These are phyloP conservation scores for Coccomyxa sp. DNA, from an alignment of 139 green algal species.

Conservation along the genomic window DNA sequence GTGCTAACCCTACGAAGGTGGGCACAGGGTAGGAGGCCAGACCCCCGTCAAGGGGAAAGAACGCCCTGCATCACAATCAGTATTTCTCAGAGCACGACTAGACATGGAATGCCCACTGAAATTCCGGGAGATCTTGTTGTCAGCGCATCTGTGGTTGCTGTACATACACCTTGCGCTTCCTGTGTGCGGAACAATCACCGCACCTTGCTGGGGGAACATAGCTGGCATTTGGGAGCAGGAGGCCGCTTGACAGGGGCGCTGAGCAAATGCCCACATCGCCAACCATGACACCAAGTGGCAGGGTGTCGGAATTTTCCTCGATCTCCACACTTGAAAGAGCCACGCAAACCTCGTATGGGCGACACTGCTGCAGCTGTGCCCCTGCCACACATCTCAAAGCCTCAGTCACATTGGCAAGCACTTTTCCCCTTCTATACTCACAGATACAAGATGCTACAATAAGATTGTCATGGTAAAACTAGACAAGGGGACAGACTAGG, in stretches of 20 bases:
- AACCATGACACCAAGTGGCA: not conserved
- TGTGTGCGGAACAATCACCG: not conserved
- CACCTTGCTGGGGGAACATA: not conserved
- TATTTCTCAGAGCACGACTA: not conserved
- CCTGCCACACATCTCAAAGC: too few species aligned
- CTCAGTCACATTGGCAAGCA: too few species aligned
- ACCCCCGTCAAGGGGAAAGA: slow-evolving; percentile 20
- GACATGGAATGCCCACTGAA: not conserved
- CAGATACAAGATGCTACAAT: too few species aligned
- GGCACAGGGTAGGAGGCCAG: not conserved
- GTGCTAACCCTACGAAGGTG: not conserved
- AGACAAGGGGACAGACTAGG: too few species aligned
- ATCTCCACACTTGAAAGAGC: too few species aligned
- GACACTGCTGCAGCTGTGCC: too few species aligned
- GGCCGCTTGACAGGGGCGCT: too few species aligned
- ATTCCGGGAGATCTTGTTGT: not conserved
- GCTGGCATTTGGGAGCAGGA: not conserved
- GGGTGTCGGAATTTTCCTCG: not conserved
- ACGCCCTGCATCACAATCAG: not conserved
- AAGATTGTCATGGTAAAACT: too few species aligned
- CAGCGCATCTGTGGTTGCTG: not conserved
- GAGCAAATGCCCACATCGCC: not conserved
- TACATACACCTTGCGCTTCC: not conserved
- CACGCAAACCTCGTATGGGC: too few species aligned
- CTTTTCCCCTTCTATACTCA: too few species aligned